phyloP scores from a whole-genome alignment of 2,329 filamentous ascomycete genomes.

The Xylaria sp. region DNA sequence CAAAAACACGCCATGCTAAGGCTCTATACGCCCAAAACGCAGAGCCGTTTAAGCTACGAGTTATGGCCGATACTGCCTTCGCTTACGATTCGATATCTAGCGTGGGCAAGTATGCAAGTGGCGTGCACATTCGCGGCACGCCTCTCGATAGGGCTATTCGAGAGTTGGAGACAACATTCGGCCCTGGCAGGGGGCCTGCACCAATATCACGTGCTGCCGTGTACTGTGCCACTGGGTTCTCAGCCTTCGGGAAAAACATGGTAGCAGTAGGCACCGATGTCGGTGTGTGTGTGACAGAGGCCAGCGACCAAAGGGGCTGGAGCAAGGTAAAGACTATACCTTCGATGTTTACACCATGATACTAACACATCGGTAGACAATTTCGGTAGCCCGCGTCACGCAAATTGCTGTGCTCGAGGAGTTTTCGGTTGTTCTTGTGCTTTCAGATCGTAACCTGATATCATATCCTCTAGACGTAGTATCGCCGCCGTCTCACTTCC shows the following conservation, averaged over 20 bases:
- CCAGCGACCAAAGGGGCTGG: conserved; percentile 90
- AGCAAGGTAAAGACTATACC: conserved; percentile 66
- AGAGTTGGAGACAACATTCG: conserved; percentile 82
- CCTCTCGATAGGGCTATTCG: conserved; percentile 89
- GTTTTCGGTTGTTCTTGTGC: conserved; percentile 89
- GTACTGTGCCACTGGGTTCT: conserved; percentile 92
- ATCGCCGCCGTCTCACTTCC: conserved; percentile 65
- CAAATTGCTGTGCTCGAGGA: conserved; percentile 96
- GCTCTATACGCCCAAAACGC: conserved; percentile 90
- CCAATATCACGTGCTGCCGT: conserved; percentile 85
- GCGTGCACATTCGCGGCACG: conserved; percentile 83
- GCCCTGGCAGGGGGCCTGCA: conserved; percentile 69
- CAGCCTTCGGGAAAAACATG: conserved; percentile 81
- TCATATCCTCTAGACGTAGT: conserved; percentile 93
- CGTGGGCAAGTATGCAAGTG: conserved; percentile 62
- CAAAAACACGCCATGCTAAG: conserved; percentile 91
- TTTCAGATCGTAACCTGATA: conserved; percentile 88
- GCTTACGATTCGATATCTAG: conserved; percentile 71
- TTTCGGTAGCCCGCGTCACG: conserved; percentile 77
- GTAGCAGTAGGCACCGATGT: conserved; percentile 95
- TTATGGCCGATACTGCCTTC: conserved; percentile 92
- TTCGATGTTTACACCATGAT: not conserved
- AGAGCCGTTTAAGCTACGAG: conserved; percentile 89
- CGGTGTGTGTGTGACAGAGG: conserved; percentile 88
- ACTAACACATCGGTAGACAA: conserved; percentile 60